Base-by-base conservation (phyloP, 148 eudicot species). In the Camellia granthamiana region DNA sequence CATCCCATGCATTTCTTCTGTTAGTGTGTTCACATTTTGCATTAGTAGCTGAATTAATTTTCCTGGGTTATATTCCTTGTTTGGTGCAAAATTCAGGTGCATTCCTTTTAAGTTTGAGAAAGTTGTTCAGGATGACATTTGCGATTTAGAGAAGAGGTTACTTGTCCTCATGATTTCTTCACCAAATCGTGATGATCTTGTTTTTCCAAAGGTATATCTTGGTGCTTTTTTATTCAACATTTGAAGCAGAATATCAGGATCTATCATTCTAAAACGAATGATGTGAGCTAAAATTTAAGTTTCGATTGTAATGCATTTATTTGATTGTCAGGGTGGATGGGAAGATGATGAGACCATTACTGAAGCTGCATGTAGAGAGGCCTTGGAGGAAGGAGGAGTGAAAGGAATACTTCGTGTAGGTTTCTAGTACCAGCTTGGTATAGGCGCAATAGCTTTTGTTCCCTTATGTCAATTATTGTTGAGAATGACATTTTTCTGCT, bases 311-410 rank as follows among this genome's bases (percentile, higher is more conserved):
- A 59, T 47, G 47, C 5, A 8, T 58, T n/a, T 64, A 23, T 76
- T 75, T 23, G n/a, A 52, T 56, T 5, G 18, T 2, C 69, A 81
- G 83, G 83, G 83, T 47, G 83, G 83, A 62, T 81, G 83, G 83
- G 83, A 81, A 58, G 62, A 81, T 69, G 79, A 81, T 60, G 83
- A 81, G 59, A 63, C 65, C 52, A 46, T 81, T 44, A 59, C 72
- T 14, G 83, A 81, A 56, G 83, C 83, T 58, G 83, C 76, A 15
- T 60, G 75, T 69, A 75, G 83, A 60, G 83, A 81, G 77, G 83
- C 83, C 69, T 60, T 69, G 41, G 83, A 81, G 70, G 83, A 81
- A 70, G 83, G 79, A 46, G 83, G 83, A 69, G 83, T 81, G 19
- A 81, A 49, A 76, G 83, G 83, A 76, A 81, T 19, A 68, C 69